phyloP scores from a whole-genome alignment of 2,329 filamentous ascomycete species.

The Albifimbria verrucaria region DNA sequence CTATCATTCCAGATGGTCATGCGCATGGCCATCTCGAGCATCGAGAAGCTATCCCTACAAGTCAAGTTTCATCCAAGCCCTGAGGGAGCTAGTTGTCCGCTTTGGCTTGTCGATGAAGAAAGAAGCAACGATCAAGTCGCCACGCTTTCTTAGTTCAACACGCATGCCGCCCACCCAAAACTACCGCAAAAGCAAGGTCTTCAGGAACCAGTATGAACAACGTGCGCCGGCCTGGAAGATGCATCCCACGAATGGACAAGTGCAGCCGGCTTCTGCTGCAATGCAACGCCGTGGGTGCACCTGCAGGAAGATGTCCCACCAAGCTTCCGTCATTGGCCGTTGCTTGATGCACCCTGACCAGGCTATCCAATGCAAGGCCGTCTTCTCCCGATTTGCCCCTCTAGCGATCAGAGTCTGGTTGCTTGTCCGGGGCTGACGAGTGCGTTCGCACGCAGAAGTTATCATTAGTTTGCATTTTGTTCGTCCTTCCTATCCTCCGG shows the following conservation, averaged over 20 bases:
- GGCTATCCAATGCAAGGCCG: background rate
- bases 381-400: background rate
- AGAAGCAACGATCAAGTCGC: background rate
- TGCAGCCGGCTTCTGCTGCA: background rate
- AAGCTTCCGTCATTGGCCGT: background rate
- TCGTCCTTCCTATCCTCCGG: too few relatives aligned
- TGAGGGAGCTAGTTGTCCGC: background rate
- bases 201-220: background rate
- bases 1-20: background rate
- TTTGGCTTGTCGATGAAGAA: background rate
- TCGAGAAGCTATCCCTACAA: background rate
- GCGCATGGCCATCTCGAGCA: background rate
- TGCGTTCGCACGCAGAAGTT: too few relatives aligned
- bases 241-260: background rate
- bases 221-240: background rate
- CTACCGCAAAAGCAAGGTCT: background rate
- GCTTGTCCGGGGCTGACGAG: too few relatives aligned
- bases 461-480: too few relatives aligned
- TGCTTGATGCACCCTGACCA: background rate
- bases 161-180: background rate
- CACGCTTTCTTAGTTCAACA: background rate
- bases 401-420: too few relatives aligned
- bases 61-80: background rate
- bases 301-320: background rate
- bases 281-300: background rate